A percentile compares a stretch with the other conserved stretches of the same genome.
Conservation (phyloP, 345 rosid species). For the Corchorus olitorius region DNA sequence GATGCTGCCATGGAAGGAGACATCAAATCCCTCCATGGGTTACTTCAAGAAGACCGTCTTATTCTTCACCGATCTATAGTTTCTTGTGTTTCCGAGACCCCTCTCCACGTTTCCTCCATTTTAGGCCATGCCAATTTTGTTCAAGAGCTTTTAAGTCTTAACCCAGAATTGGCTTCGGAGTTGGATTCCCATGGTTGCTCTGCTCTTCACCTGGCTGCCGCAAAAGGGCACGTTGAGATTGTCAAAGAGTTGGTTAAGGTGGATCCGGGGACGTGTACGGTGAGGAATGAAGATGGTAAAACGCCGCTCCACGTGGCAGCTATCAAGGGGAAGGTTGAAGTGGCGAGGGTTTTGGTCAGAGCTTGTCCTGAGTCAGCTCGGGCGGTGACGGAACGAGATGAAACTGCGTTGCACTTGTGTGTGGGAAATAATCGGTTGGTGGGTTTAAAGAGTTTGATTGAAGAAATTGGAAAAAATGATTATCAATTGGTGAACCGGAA, state of each 20-base stretch:
- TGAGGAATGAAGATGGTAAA: constrained; percentile 28
- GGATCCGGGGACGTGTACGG: constrained; percentile 18
- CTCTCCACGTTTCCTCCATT: constrained; percentile 32
- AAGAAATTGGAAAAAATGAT: background rate
- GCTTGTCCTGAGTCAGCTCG: constrained; percentile 11
- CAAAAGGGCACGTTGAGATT: constrained; percentile 30
- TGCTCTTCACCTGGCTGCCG: constrained; percentile 42
- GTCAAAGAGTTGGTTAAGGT: constrained; percentile 18
- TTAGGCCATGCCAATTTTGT: constrained; percentile 31
- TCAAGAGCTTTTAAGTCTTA: constrained; percentile 24
- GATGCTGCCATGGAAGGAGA: constrained; percentile 29
- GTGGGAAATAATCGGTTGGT: background rate
- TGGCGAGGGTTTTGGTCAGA: constrained; percentile 20
- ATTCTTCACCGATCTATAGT: constrained; percentile 30
- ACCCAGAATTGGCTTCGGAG: constrained; percentile 29
- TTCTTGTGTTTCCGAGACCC: constrained; percentile 29
- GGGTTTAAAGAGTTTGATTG: constrained; percentile 11
- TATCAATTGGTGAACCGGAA: constrained; percentile 20
- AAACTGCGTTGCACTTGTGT: constrained; percentile 32
- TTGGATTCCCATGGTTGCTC: constrained; percentile 27
- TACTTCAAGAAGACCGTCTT: constrained; percentile 31
- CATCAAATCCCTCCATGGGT: constrained; percentile 12
- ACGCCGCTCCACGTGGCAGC: constrained; percentile 35
- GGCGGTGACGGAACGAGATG: constrained; percentile 23
- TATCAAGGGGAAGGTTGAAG: constrained; percentile 31